Evolutionary conservation across 1,284 basidiomycete species (phyloP).

Genomic region (Rhodotorula sp.): DNA sequence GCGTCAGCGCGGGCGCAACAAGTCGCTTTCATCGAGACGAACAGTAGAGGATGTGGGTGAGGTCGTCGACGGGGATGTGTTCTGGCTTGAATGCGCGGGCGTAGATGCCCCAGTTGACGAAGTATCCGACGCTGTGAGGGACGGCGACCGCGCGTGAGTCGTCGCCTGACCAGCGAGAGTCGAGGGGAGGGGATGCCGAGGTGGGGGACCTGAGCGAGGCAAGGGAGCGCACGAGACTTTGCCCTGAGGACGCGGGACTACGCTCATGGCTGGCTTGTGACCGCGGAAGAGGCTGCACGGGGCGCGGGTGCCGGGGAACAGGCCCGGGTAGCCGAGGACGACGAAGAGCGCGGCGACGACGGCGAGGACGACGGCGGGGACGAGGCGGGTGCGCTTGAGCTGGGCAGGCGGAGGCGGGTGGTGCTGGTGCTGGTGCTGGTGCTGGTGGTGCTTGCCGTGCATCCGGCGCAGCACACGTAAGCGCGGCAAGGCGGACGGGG

Average conservation of each 20-base stretch:
- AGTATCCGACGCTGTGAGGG: constrained; percentile 43
- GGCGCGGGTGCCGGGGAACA: neutral
- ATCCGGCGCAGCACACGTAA: neutral
- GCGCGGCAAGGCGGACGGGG: neutral
- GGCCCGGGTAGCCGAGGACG: neutral
- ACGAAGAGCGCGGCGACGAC: neutral
- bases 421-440: neutral
- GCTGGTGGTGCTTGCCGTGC: neutral
- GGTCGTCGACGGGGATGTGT: constrained; percentile 65
- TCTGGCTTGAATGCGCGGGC: constrained; percentile 32
- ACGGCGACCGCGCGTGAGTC: no score
- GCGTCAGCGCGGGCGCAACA: neutral
- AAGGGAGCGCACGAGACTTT: constrained; percentile 33
- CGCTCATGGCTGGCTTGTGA: neutral
- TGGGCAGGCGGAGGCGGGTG: neutral
- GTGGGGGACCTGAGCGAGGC: neutral
- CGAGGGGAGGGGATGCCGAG: neutral
- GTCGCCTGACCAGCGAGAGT: no score
- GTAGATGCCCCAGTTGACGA: constrained; percentile 63
- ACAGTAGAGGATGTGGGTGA: constrained; percentile 77
- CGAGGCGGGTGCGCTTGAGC: neutral
- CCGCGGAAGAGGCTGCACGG: no score
- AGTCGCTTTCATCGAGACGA: neutral
- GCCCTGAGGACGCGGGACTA: constrained; percentile 28
- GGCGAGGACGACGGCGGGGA: neutral